Evolutionary conservation across 495 filamentous ascomycete species (phyloP).

Genomic region (Podospora pseudopauciseta): DNA sequence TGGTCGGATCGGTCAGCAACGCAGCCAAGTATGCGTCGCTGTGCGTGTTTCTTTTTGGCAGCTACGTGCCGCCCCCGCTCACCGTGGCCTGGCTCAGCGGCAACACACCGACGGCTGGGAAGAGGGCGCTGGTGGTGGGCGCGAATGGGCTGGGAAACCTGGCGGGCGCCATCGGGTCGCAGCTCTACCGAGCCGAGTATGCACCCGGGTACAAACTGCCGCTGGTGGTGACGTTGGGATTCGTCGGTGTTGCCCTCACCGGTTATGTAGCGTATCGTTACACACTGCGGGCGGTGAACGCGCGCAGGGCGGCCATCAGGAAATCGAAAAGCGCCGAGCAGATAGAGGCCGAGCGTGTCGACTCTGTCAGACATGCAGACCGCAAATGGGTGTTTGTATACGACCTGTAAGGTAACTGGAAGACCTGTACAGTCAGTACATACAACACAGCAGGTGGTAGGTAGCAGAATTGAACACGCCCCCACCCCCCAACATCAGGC

Average conservation of each 20-base stretch:
- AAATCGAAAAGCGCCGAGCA: slow-evolving; percentile 8
- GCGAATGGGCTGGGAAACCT: slow-evolving; percentile 38
- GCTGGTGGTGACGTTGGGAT: slow-evolving; percentile 35
- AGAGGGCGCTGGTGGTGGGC: slow-evolving; percentile 24
- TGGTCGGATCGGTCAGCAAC: slow-evolving; percentile 37
- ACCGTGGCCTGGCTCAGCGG: slow-evolving; percentile 53
- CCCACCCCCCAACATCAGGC: neutral
- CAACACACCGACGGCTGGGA: slow-evolving; percentile 25
- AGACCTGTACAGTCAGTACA: neutral
- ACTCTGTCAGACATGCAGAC: slow-evolving; percentile 10
- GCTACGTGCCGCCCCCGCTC: slow-evolving; percentile 52
- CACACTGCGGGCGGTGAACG: slow-evolving; percentile 25
- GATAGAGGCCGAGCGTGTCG: neutral
- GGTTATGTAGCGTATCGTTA: slow-evolving; percentile 22
- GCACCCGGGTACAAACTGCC: slow-evolving; percentile 33
- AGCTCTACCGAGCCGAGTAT: slow-evolving; percentile 37
- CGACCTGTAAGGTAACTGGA: slow-evolving; percentile 4
- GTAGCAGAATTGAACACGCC: neutral
- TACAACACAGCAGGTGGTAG: too few species aligned
- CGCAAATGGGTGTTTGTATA: slow-evolving; percentile 13
- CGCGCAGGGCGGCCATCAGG: slow-evolving; percentile 6
- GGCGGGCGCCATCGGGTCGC: slow-evolving; percentile 36
- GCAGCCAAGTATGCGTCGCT: slow-evolving; percentile 46
- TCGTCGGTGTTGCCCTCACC: slow-evolving; percentile 26
- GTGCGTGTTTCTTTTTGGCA: slow-evolving; percentile 53